These are phyloP conservation scores for Aureobasidium namibiae DNA, from an alignment of 2,329 filamentous ascomycete species.

Conservation along the genomic window DNA sequence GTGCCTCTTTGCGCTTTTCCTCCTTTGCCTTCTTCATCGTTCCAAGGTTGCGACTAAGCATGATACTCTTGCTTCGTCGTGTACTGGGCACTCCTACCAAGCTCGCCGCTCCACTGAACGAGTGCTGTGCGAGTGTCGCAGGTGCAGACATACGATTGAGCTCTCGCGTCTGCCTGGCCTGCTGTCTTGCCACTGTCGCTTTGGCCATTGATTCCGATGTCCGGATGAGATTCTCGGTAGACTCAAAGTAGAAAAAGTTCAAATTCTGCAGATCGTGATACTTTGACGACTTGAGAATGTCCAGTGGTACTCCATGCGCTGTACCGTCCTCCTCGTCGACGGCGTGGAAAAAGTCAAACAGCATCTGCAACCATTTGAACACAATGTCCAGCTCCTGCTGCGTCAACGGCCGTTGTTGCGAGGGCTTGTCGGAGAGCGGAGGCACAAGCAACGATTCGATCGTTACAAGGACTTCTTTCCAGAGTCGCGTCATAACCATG, in stretches of 20 bases:
- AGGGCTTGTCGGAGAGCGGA: constrained; percentile 89
- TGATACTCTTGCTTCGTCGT: constrained; percentile 53
- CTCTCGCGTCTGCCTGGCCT: constrained; percentile 38
- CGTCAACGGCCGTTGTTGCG: constrained; percentile 70
- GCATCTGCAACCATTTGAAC: constrained; percentile 83
- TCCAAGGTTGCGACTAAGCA: constrained; percentile 88
- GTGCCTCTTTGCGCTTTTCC: constrained; percentile 88
- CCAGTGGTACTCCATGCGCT: constrained; percentile 78
- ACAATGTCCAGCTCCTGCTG: constrained; percentile 90
- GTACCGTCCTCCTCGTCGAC: constrained; percentile 76
- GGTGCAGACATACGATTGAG: constrained; percentile 64
- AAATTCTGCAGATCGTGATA: constrained; percentile 94
- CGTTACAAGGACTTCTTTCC: constrained; percentile 93
- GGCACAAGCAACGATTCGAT: constrained; percentile 87
- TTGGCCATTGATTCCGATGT: constrained; percentile 96
- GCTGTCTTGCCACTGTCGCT: constrained; percentile 70
- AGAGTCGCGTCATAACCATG: constrained; percentile 93
- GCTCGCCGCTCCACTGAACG: constrained; percentile 41
- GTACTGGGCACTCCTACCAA: constrained; percentile 53
- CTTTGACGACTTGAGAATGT: constrained; percentile 92
- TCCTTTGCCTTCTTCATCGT: constrained; percentile 96
- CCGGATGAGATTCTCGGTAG: constrained; percentile 81
- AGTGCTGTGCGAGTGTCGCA: constrained; percentile 39
- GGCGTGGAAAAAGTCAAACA: constrained; percentile 93
- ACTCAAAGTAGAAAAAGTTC: constrained; percentile 98